These are phyloP conservation scores for Phytopythium chamaehyphon DNA, from an alignment of 352 stramenopile genomes.

Conservation along the genomic window DNA sequence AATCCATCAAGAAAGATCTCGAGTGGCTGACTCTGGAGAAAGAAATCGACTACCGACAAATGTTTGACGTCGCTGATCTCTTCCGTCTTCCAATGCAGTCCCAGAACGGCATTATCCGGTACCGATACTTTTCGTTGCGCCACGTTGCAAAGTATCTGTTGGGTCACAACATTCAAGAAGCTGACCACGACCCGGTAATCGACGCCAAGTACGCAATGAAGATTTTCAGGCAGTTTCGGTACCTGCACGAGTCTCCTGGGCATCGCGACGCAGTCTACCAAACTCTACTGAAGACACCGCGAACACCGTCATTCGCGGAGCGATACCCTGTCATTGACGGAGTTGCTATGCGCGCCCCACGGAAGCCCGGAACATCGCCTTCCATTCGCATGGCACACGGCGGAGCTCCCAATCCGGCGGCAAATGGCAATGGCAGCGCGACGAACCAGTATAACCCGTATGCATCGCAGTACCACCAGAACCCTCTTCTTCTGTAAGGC, in stretches of 20 bases:
- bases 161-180: slow-evolving; percentile 78
- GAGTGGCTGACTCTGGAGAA: slow-evolving; percentile 87
- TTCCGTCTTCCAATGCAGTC: slow-evolving; percentile 80
- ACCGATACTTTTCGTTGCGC: slow-evolving; percentile 81
- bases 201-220: slow-evolving; percentile 88
- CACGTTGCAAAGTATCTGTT: slow-evolving; percentile 84
- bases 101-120: slow-evolving; percentile 68
- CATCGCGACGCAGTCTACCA: slow-evolving; percentile 80
- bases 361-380: slow-evolving; percentile 48
- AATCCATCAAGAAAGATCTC: slow-evolving; percentile 92
- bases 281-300: slow-evolving; percentile 75
- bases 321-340: slow-evolving; percentile 81
- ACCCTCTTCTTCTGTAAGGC: slow-evolving; percentile 6
- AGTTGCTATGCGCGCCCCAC: slow-evolving; percentile 68
- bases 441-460: slow-evolving; percentile 5
- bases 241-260: slow-evolving; percentile 71
- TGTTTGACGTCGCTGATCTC: slow-evolving; percentile 82
- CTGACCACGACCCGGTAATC: slow-evolving; percentile 81
- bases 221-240: slow-evolving; percentile 82
- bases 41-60: slow-evolving; percentile 78
- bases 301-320: slow-evolving; percentile 80
- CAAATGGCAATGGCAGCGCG: background rate
- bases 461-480: slow-evolving; percentile 7
- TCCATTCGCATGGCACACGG: slow-evolving; percentile 26
- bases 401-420: background rate